A percentile compares a stretch with the other conserved stretches of the same genome.
These are phyloP conservation scores for Thalassia testudinum DNA, from an alignment of 116 monocot genomes.

Conservation along the genomic window DNA sequence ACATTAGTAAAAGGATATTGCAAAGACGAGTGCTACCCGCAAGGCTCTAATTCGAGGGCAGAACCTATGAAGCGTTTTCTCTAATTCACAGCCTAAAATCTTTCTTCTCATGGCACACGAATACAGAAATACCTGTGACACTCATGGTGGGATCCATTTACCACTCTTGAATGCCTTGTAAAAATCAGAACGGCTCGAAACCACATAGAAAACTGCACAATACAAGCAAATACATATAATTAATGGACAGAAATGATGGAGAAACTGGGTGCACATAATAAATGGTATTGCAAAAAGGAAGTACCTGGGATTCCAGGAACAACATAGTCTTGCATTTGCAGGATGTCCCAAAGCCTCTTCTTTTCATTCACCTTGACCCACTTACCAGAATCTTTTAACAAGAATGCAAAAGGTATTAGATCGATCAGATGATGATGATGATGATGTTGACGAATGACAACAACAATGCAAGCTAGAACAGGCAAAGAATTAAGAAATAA, in stretches of 20 bases:
- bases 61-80: too few relatives aligned
- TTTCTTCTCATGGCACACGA: too few relatives aligned
- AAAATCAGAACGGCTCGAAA: constrained; percentile 61
- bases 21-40: too few relatives aligned
- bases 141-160: constrained; percentile 60
- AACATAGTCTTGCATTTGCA: constrained; percentile 55
- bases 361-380: constrained; percentile 85
- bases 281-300: background rate
- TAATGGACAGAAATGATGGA: background rate
- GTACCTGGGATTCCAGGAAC: constrained; percentile 72
- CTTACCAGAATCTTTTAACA: constrained; percentile 18
- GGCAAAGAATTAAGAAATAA: too few relatives aligned
- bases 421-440: too few relatives aligned
- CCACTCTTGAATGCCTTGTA: constrained; percentile 72
- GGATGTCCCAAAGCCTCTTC: constrained; percentile 49
- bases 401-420: too few relatives aligned
- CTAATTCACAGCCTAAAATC: too few relatives aligned
- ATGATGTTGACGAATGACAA: too few relatives aligned
- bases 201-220: constrained; percentile 73
- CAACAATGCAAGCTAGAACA: too few relatives aligned
- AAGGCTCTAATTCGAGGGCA: too few relatives aligned
- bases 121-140: too few relatives aligned
- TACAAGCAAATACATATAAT: background rate
- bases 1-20: too few relatives aligned
- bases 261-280: background rate